Evolutionary conservation across 1,139 yeast species (phyloP).

Genomic region (Geotrichum fermentans): DNA sequence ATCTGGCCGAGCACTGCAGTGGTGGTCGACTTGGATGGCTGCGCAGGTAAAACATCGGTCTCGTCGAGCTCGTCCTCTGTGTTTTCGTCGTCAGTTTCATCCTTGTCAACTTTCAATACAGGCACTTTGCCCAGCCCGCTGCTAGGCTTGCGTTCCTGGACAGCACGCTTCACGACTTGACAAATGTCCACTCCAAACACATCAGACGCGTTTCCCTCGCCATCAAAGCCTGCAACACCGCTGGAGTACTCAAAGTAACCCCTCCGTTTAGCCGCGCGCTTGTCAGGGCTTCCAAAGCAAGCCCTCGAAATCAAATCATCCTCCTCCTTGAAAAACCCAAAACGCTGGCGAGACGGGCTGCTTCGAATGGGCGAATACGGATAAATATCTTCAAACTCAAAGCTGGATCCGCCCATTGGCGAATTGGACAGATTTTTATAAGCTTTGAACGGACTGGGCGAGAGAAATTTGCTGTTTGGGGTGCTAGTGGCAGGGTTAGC

Average conservation of each 20-base stretch:
- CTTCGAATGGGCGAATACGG: constrained; percentile 16
- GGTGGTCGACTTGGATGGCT: neutral
- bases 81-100: constrained; percentile 19
- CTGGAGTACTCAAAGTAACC: constrained; percentile 33
- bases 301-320: constrained; percentile 50
- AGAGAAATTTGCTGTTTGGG: constrained; percentile 9
- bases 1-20: neutral
- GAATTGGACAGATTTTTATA: constrained; percentile 6
- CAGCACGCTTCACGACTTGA: constrained; percentile 53
- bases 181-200: constrained; percentile 55
- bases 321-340: constrained; percentile 38
- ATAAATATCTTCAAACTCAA: constrained; percentile 17
- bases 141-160: constrained; percentile 30
- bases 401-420: constrained; percentile 6
- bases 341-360: constrained; percentile 13
- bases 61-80: constrained; percentile 16
- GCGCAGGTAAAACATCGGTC: neutral
- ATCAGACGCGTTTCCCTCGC: constrained; percentile 36
- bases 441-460: constrained; percentile 17
- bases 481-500: neutral
- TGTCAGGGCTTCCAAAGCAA: constrained; percentile 41
- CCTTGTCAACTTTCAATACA: constrained; percentile 15
- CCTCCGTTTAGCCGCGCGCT: constrained; percentile 33
- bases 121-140: neutral
- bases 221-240: constrained; percentile 25